phyloP scores from a whole-genome alignment of 441 rosid genomes.

The Manihot esculenta region DNA sequence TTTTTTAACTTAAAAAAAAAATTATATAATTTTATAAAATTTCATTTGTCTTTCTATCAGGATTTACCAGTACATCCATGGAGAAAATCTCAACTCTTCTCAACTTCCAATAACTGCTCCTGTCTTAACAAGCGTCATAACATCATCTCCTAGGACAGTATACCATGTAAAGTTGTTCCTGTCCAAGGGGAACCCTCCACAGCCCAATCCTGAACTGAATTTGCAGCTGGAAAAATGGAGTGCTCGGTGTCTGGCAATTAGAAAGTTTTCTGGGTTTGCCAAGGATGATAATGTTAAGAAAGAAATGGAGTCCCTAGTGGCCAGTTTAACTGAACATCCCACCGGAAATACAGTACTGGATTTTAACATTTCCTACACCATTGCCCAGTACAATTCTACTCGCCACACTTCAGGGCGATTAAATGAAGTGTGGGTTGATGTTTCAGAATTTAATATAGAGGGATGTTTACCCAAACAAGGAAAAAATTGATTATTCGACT shows the following conservation, averaged over 20 bases:
- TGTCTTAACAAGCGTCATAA: constrained; percentile 34
- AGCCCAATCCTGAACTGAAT: constrained; percentile 38
- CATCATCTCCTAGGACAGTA: constrained; percentile 17
- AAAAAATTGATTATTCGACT: not conserved
- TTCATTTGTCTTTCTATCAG: constrained; percentile 30
- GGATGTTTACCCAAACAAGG: constrained; percentile 24
- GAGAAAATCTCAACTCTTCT: constrained; percentile 37
- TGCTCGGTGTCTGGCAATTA: constrained; percentile 36
- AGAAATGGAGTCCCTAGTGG: constrained; percentile 35
- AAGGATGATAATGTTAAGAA: constrained; percentile 32
- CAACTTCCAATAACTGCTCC: constrained; percentile 41
- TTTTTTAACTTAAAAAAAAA: no score
- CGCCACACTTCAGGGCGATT: constrained; percentile 30
- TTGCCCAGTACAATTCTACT: constrained; percentile 54
- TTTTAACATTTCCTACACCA: constrained; percentile 19
- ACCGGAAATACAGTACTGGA: not conserved
- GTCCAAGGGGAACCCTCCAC: constrained; percentile 30
- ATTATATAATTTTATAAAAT: no score
- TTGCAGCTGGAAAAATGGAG: constrained; percentile 40
- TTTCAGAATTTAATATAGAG: constrained; percentile 25
- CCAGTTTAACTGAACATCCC: constrained; percentile 28
- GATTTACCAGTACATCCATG: constrained; percentile 46
- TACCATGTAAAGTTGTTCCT: constrained; percentile 29
- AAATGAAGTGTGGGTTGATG: constrained; percentile 54
- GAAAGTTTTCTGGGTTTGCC: constrained; percentile 52